Evolutionary conservation across 2,329 filamentous ascomycete species (phyloP), one percentile per base, ranked within the genome.

Genomic region (Neospermospora avenae): DNA sequence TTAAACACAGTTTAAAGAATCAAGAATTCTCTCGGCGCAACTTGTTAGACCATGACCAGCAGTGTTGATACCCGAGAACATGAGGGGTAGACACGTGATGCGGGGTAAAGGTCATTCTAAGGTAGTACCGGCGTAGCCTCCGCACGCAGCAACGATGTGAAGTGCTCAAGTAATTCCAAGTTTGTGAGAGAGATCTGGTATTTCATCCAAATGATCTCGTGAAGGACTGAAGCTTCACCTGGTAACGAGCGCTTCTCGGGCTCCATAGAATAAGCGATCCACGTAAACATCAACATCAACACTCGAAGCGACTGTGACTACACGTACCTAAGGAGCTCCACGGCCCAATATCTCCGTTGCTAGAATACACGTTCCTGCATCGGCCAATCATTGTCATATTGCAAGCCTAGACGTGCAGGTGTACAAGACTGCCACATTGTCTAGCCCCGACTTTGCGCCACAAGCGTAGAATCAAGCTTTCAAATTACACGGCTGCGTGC

Each of bases 41-140:
- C 25, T 34, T 35, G 14, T 16, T 18, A 46, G 31, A 41, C 24
- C 25, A 54, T 31, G 20, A 58, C 37, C 46, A 48, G 41, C 13
- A 58, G 42, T 31, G 25, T 39, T 41, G 6, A 20, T 25, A 35
- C 7, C 20, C 34, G 28, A 45, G 39, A 25, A 24, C 55, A 57
- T 57, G 59, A 61, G 59, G 55, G 59, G 48, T 57, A 61, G 31
- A n/a, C 45, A 57, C 54, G 41, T 53, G 53, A 52, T 48, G 18
- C 35, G 16, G 57, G 44, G 44, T 51, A 35, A 51, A 49, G 41
- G 45, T 39, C 18, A 16, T 6, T 10, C 28, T 10, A n/a, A 28
- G 41, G 35, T 57, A 46, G 37, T 39, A 18, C 37, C 37, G 37
- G 52, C 31, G 25, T 10, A 31, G 25, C 34, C 28, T 52, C 49